phyloP scores from a whole-genome alignment of 1,284 basidiomycete genomes.

The Anthracocystis panici-leucophaei region DNA sequence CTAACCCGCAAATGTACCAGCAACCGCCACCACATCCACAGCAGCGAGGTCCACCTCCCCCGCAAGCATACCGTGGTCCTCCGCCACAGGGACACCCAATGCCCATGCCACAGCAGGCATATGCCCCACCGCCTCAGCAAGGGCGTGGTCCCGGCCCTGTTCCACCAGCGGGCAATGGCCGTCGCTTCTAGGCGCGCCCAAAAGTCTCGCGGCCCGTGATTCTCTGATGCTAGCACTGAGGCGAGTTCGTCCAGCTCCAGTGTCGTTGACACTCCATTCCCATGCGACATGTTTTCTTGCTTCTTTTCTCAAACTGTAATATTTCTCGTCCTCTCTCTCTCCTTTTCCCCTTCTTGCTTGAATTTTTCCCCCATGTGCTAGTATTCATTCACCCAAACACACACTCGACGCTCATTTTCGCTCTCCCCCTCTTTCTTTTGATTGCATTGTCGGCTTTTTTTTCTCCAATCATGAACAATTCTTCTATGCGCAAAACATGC shows the following conservation, averaged over 20 bases:
- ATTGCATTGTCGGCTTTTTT: conserved; percentile 13
- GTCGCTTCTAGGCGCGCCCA: conserved; percentile 24
- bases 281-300: too few species aligned
- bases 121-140: conserved; percentile 35
- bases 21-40: conserved; percentile 28
- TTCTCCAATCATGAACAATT: conserved; percentile 32
- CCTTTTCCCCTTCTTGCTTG: neutral
- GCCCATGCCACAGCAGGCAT: conserved; percentile 35
- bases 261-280: too few species aligned
- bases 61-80: conserved; percentile 32
- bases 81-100: conserved; percentile 26
- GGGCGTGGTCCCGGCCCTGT: conserved; percentile 35
- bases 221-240: too few species aligned
- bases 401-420: neutral
- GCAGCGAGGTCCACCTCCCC: conserved; percentile 35
- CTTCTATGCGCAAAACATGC: conserved; percentile 9
- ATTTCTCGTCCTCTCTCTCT: neutral
- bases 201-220: too few species aligned
- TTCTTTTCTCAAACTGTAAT: neutral
- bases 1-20: conserved; percentile 53
- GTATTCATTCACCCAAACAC: conserved; percentile 7
- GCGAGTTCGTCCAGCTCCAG: too few species aligned
- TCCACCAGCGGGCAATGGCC: conserved; percentile 31
- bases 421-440: conserved; percentile 4
- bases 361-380: conserved; percentile 1